Conservation (phyloP, 257 asterid species). For the Voacanga thouarsii region DNA sequence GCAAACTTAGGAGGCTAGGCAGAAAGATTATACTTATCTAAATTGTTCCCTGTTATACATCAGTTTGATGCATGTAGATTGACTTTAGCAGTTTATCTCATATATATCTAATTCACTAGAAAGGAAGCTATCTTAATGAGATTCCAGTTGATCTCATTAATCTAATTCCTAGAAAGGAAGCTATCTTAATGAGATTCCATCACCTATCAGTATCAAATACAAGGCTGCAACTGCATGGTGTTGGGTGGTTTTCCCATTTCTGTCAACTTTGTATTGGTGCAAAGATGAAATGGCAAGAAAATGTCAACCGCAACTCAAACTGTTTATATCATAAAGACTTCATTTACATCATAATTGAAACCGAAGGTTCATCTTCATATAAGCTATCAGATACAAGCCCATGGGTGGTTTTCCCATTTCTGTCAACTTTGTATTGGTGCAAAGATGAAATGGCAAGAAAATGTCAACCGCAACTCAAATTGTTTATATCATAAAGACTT, state of each 20-base stretch:
- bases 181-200: neutral
- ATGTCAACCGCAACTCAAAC: neutral
- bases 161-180: neutral
- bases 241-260: neutral
- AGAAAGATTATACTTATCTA: neutral
- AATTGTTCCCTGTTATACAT: neutral
- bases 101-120: neutral
- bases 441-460: neutral
- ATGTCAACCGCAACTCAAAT: neutral
- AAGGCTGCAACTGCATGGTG: neutral
- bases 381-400: neutral
- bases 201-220: neutral
- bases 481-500: neutral
- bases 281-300: neutral
- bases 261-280: neutral
- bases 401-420: too few relatives aligned
- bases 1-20: neutral
- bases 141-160: neutral
- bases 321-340: neutral
- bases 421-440: too few relatives aligned
- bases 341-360: neutral
- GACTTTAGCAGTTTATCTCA: neutral
- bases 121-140: neutral
- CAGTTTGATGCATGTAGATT: neutral
- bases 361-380: neutral